Base-by-base conservation (phyloP, 2,329 filamentous ascomycete genomes). In the Fusarium caatingaense region DNA sequence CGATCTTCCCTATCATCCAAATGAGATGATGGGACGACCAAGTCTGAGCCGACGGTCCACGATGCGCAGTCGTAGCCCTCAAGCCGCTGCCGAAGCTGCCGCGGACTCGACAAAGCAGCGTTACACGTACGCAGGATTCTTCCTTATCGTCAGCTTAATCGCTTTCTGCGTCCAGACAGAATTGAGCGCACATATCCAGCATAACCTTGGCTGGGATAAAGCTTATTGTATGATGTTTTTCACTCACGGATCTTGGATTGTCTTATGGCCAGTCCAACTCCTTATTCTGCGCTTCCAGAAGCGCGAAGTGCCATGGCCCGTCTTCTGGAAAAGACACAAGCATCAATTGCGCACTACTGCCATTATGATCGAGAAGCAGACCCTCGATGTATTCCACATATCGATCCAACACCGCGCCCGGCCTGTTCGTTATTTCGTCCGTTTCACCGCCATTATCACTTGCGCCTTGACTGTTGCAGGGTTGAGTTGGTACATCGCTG, bases 201-300 rank as follows among this genome's bases (percentile, higher is more conserved):
- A 95, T 78, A 90, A 96, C 64, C 82, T 98, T 69, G 90, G 92
- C 69, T 99, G 96, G 96, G 89, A 97, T 82, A 99, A 99, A 84
- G 93, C 96, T n/a, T 99, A 98, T 83, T 97, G 93, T 85, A 99
- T 99, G 96, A 89, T 99, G 86, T 98, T 97, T 81, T 86, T 99
- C 71, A 99, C 96, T 13, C 96, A 99, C 82, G 92, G 95, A 58
- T 97, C 94, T 3, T 99, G 96, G 96, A 80, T 91, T 12, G 81
- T 98, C 50, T 86, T 99, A 25, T 99, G 94, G 93, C 95, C 94
- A 0, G 82, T 88, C 13, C 94, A 97, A 80, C 87, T 99, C 37
- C 80, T 92, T 25, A 87, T 97, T 53, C 84, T 98, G 66, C 91
- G 95, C 59, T 69, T 96, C 16, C 92, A 94, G 78, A 93, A 93